Percentiles rank a stretch among this genome's conserved stretches.
These are phyloP conservation scores for Lachnellula subtilissima DNA, from an alignment of 2,329 filamentous ascomycete species.

Conservation along the genomic window DNA sequence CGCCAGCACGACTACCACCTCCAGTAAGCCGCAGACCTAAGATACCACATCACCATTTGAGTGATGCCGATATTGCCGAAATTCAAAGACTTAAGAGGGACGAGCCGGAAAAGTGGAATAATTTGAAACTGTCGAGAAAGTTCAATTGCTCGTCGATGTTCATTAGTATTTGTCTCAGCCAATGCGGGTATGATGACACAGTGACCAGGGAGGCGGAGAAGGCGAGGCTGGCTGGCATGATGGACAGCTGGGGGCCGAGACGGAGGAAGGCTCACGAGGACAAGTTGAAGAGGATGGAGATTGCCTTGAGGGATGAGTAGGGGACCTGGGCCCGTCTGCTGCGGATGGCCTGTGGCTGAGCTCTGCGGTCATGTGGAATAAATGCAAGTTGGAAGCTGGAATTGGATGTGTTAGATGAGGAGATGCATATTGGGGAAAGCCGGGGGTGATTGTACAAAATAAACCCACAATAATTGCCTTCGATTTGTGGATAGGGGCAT, in stretches of 20 bases:
- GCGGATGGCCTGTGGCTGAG: neutral
- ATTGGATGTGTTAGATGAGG: too few species aligned
- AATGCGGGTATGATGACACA: constrained; percentile 14
- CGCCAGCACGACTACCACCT: constrained; percentile 23
- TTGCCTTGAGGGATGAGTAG: constrained; percentile 26
- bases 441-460: constrained; percentile 2
- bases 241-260: constrained; percentile 54
- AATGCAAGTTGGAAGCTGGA: too few species aligned
- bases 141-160: constrained; percentile 54
- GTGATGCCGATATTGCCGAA: constrained; percentile 51
- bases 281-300: constrained; percentile 44
- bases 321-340: too few species aligned
- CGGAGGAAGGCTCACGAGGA: constrained; percentile 52
- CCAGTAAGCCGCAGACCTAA: constrained; percentile 17
- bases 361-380: neutral
- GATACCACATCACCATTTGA: constrained; percentile 44
- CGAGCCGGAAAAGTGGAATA: constrained; percentile 53
- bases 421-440: neutral
- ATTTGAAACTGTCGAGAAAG: constrained; percentile 47
- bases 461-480: neutral
- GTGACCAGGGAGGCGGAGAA: constrained; percentile 40
- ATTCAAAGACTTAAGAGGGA: constrained; percentile 50
- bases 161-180: constrained; percentile 53
- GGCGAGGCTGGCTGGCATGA: constrained; percentile 43
- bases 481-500: neutral